Evolutionary conservation across 2,329 filamentous ascomycete genomes (phyloP).

Genomic region (Colletotrichum liriopes): DNA sequence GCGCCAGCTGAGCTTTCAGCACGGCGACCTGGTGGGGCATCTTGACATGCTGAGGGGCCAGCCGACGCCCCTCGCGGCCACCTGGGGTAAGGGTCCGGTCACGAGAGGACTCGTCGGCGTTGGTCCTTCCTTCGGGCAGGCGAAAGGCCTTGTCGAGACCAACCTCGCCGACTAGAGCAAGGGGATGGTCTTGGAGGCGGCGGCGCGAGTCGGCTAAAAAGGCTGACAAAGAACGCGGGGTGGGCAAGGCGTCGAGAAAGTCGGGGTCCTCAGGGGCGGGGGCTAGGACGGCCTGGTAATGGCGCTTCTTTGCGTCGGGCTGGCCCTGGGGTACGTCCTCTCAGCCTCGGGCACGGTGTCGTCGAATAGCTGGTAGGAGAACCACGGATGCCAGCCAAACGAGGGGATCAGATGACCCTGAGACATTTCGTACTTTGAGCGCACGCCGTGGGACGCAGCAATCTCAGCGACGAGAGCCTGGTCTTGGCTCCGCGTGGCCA

Average conservation of each 20-base stretch:
- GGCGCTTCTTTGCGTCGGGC: conserved; percentile 61
- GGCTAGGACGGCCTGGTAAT: conserved; percentile 78
- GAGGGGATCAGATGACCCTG: conserved; percentile 68
- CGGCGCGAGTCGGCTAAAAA: conserved; percentile 71
- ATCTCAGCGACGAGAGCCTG: conserved; percentile 79
- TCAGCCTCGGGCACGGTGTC: conserved; percentile 58
- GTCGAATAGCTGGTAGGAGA: conserved; percentile 82
- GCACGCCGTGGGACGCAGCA: conserved; percentile 69
- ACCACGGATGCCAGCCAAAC: conserved; percentile 94
- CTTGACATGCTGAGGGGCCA: conserved; percentile 78
- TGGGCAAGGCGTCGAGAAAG: conserved; percentile 68
- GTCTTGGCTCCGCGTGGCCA: conserved; percentile 84
- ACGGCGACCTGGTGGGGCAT: conserved; percentile 79
- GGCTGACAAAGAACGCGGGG: conserved; percentile 71
- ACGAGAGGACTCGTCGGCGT: conserved; percentile 49
- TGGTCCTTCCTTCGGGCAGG: conserved; percentile 74
- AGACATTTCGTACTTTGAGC: conserved; percentile 44
- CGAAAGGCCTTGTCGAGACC: conserved; percentile 85
- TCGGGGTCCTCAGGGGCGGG: conserved; percentile 60
- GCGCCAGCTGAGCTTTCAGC: conserved; percentile 76
- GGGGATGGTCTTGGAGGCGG: conserved; percentile 70
- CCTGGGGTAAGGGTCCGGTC: conserved; percentile 74
- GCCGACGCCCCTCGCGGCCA: conserved; percentile 76
- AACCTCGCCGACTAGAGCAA: conserved; percentile 82
- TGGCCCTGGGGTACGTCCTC: conserved; percentile 53